A percentile compares a stretch with the other conserved stretches of the same genome.
Evolutionary conservation across 2,329 filamentous ascomycete genomes (phyloP).

Genomic region (Dactylonectria estremocensis): DNA sequence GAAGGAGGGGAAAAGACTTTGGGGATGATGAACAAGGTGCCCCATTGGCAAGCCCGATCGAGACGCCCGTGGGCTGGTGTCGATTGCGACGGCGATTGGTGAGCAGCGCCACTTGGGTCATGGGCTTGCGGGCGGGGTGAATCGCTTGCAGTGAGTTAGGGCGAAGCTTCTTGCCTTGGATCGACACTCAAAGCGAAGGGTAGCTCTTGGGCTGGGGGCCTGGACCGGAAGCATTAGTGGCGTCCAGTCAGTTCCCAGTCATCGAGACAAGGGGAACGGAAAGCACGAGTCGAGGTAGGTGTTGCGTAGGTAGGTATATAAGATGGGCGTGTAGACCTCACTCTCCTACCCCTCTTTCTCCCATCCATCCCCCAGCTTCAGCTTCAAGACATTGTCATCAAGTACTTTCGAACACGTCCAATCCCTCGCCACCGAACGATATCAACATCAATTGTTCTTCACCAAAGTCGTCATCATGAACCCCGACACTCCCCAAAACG

Average conservation of each 20-base stretch:
- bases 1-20: not conserved
- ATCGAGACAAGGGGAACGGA: not conserved
- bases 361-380: not conserved
- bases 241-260: not conserved
- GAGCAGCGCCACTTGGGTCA: conserved; percentile 1
- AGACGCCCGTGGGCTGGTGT: not conserved
- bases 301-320: not conserved
- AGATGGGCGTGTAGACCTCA: not conserved
- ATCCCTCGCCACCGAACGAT: not conserved
- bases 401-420: not conserved
- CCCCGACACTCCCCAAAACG: conserved; percentile 47
- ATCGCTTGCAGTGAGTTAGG: not conserved
- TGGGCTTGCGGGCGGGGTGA: conserved; percentile 3
- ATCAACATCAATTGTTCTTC: not conserved
- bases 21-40: not conserved
- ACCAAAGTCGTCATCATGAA: conserved; percentile 46
- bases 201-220: not conserved
- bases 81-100: conserved; percentile 2
- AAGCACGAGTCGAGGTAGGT: not conserved
- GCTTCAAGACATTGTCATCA: not conserved
- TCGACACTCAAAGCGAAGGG: not conserved
- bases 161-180: conserved; percentile 11
- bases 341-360: not conserved
- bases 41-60: not conserved
- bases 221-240: not conserved